Evolutionary conservation across 2,329 filamentous ascomycete genomes (phyloP), one percentile per base, ranked within the genome.

Genomic region (Fusarium sororula): DNA sequence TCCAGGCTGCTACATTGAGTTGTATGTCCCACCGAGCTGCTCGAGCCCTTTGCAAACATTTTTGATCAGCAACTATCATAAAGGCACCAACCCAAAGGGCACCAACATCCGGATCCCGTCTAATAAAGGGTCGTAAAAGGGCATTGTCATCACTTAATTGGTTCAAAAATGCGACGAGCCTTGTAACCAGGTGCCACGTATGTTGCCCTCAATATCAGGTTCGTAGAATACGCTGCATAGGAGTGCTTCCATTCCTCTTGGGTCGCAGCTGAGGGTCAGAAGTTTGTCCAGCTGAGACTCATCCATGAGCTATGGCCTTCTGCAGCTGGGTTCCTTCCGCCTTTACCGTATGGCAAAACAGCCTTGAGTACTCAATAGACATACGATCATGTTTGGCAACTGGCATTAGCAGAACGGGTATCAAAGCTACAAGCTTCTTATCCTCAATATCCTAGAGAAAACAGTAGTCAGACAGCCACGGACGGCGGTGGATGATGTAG

Each of bases 381-480:
- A 6, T 50, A 6, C 18, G 2, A 35, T 57, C 13, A 15, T 47
- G 4, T 22, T 47, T 35, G 1, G 54, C 13, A 47, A 18, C 10
- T 47, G 5, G 30, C 13, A 26, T 35, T 9, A 26, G 24, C 13
- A 26, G 18, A 28, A 6, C 5, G 20, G 5, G 6, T 14, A 57
- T 47, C 15, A 14, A 22, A 3, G 39, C 17, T 18, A 15, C 14
- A 0, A 26, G 13, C 30, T 47, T 35, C 39, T n/a, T 7, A 13
- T 45, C 9, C 4, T 45, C 15, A 1, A 35, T 35, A 0, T 4
- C 28, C 1, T 35, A 7, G 5, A 37, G 7, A 32, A 2, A 37
- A 22, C 30, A 57, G n/a, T 13, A 26, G 7, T 47, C n/a, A 22
- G 18, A 22, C 28, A 26, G 4, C 17, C 22, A 26, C 14, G 11